These are phyloP conservation scores for Trichosporon sp. DNA, from an alignment of 1,284 basidiomycete genomes.

Conservation along the genomic window DNA sequence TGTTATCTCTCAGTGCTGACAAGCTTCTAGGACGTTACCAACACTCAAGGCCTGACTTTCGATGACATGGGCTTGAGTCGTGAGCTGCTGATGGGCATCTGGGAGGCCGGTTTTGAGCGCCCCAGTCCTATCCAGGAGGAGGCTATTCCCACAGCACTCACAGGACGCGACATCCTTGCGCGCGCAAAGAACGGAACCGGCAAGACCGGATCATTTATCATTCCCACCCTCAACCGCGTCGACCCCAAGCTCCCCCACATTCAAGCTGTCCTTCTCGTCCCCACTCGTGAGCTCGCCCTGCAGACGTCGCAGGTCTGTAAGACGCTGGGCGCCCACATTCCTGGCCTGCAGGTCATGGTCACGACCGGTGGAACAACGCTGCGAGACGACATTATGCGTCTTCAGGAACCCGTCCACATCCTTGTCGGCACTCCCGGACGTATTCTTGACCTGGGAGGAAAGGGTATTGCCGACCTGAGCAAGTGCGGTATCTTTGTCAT, in stretches of 20 bases:
- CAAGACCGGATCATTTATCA: constrained; percentile 92
- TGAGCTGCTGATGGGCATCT: constrained; percentile 85
- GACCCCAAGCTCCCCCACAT: constrained; percentile 83
- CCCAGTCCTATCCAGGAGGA: constrained; percentile 99
- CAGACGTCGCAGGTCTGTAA: constrained; percentile 98
- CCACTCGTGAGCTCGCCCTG: constrained; percentile 88
- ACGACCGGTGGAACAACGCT: constrained; percentile 97
- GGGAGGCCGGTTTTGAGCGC: constrained; percentile 92
- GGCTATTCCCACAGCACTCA: constrained; percentile 80
- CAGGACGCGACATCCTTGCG: constrained; percentile 78
- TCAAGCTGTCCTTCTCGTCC: constrained; percentile 88
- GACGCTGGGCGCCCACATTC: constrained; percentile 89
- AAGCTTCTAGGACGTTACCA: constrained; percentile 65
- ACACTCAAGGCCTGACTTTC: constrained; percentile 84
- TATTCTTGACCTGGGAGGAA: constrained; percentile 90
- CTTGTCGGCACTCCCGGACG: constrained; percentile 95
- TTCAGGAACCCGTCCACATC: constrained; percentile 87
- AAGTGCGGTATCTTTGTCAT: constrained; percentile 95
- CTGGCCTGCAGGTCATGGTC: constrained; percentile 91
- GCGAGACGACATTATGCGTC: constrained; percentile 93
- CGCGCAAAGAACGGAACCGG: constrained; percentile 54
- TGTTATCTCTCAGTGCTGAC: background rate
- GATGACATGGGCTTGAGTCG: constrained; percentile 76
- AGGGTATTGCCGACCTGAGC: constrained; percentile 87
- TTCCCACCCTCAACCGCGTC: constrained; percentile 90